Evolutionary conservation across 257 asterid species (phyloP).

Genomic region (Verbascum thapsus): DNA sequence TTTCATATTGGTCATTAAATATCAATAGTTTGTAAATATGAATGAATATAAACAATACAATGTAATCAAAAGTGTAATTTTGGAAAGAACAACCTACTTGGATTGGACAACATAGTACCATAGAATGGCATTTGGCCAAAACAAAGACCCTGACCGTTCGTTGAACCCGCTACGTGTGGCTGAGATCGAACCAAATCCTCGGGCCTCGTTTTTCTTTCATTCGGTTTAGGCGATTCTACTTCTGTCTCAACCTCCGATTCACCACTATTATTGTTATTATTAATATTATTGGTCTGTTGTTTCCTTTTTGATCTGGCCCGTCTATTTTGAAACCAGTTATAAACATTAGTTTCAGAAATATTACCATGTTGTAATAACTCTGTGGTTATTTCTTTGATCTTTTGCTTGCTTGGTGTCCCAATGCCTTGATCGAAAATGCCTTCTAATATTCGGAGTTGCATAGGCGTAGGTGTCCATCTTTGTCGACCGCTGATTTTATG

Average conservation of each 20-base stretch:
- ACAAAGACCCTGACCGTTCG: too few species aligned
- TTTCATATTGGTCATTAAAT: too few species aligned
- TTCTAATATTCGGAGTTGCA: slow-evolving; percentile 94
- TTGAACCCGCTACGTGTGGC: too few species aligned
- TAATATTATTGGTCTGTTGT: slow-evolving; percentile 48
- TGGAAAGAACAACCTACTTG: too few species aligned
- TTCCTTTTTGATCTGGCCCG: slow-evolving; percentile 97
- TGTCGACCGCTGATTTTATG: slow-evolving; percentile 93
- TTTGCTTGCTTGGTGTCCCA: slow-evolving; percentile 97
- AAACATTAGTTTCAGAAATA: slow-evolving; percentile 94
- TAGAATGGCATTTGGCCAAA: too few species aligned
- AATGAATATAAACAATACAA: too few species aligned
- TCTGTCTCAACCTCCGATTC: slow-evolving; percentile 95
- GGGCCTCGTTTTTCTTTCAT: slow-evolving; percentile 70
- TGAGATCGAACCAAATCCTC: slow-evolving; percentile 54
- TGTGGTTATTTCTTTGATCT: slow-evolving; percentile 84
- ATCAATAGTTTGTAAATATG: too few species aligned
- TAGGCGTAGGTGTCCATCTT: slow-evolving; percentile 94
- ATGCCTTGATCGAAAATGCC: slow-evolving; percentile 87
- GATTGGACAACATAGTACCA: too few species aligned
- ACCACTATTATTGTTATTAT: slow-evolving; percentile 44
- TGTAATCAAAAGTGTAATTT: too few species aligned
- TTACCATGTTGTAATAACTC: slow-evolving; percentile 94
- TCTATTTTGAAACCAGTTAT: slow-evolving; percentile 97
- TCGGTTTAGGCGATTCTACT: slow-evolving; percentile 69